phyloP scores from a whole-genome alignment of 2,329 filamentous ascomycete genomes.

The Penicillium occitanis region DNA sequence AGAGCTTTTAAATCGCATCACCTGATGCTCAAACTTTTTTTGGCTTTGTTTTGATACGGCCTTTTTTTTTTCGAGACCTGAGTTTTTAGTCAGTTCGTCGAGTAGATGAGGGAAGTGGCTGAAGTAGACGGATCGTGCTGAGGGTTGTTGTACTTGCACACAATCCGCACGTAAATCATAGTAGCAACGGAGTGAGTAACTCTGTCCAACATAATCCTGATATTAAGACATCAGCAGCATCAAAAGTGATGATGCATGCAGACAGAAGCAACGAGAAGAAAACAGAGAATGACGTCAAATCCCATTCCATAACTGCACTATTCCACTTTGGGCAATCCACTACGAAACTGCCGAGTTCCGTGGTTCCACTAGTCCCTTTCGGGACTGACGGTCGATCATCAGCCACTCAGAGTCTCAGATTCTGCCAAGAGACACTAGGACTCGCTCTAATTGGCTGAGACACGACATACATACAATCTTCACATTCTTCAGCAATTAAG shows the following conservation, averaged over 20 bases:
- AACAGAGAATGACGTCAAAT: neutral
- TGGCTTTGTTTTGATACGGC: neutral
- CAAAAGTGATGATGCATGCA: neutral
- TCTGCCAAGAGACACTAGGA: neutral
- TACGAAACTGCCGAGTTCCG: neutral
- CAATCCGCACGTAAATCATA: neutral
- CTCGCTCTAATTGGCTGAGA: neutral
- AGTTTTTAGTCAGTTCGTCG: neutral
- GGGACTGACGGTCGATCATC: slow-evolving; percentile 2
- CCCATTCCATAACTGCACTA: neutral
- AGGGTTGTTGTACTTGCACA: neutral
- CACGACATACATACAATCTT: neutral
- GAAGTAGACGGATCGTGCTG: neutral
- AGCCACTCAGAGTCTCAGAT: neutral
- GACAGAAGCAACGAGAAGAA: neutral
- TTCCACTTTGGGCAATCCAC: neutral
- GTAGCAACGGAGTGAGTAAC: neutral
- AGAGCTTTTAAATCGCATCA: neutral
- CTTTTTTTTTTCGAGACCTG: neutral
- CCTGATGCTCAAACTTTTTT: neutral
- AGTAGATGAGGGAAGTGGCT: neutral
- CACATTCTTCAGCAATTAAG: neutral
- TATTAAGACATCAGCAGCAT: neutral
- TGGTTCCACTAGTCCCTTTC: neutral
- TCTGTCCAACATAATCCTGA: neutral